These are phyloP conservation scores for Penicillium sp. DNA, from an alignment of 2,329 filamentous ascomycete species.

Conservation along the genomic window DNA sequence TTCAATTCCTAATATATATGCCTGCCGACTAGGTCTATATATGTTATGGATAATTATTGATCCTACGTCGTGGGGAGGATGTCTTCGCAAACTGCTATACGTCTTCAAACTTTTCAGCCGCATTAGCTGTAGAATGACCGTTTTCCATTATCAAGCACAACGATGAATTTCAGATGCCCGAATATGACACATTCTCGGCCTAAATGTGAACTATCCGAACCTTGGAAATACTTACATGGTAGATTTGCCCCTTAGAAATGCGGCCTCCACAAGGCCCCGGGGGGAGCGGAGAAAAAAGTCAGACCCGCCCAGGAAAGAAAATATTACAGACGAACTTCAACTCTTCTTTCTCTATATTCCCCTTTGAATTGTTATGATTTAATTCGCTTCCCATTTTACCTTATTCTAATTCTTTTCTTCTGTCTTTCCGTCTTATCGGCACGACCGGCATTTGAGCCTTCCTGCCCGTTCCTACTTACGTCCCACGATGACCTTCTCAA, in stretches of 20 bases:
- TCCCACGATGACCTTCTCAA: slow-evolving; percentile 19
- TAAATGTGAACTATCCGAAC: neutral
- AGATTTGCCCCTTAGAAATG: too few relatives aligned
- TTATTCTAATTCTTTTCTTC: neutral
- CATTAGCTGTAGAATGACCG: too few relatives aligned
- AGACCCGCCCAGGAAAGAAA: too few relatives aligned
- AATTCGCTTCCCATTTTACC: neutral
- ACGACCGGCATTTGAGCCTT: neutral
- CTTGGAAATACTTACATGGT: neutral
- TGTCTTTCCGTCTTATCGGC: neutral
- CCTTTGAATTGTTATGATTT: neutral
- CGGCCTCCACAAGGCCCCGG: too few relatives aligned
- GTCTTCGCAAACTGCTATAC: neutral
- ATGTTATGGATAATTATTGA: neutral
- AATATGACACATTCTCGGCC: neutral
- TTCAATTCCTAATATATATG: too few relatives aligned
- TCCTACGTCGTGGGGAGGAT: too few relatives aligned
- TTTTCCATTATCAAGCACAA: too few relatives aligned
- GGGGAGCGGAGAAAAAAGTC: too few relatives aligned
- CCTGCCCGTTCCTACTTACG: neutral
- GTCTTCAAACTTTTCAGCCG: neutral
- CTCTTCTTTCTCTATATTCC: neutral
- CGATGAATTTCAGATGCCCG: too few relatives aligned
- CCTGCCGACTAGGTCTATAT: neutral
- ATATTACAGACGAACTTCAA: neutral